These are phyloP conservation scores for Oldenlandia corymbosa DNA, from an alignment of 257 asterid species.

Conservation along the genomic window DNA sequence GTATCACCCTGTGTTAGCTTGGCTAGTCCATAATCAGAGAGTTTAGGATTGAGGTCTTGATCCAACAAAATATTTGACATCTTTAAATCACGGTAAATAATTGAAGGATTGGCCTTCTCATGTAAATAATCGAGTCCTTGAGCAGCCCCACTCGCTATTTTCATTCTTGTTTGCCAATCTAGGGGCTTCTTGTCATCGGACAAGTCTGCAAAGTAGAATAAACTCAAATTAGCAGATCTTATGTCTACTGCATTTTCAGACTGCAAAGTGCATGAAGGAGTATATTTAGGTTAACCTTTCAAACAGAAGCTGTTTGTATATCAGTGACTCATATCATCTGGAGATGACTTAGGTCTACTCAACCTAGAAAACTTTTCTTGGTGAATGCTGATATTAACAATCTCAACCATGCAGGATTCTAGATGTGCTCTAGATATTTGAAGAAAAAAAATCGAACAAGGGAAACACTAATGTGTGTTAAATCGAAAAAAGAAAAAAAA, in stretches of 20 bases:
- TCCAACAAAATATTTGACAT: constrained; percentile 63
- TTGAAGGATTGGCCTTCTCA: constrained; percentile 72
- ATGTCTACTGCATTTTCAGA: too few species aligned
- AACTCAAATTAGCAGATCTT: too few species aligned
- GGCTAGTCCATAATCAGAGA: constrained; percentile 75
- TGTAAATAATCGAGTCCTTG: constrained; percentile 78
- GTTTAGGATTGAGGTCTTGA: constrained; percentile 46
- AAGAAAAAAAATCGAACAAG: not conserved
- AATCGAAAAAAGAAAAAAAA: too few species aligned
- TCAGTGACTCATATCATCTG: too few species aligned
- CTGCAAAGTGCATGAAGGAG: too few species aligned
- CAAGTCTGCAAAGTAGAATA: constrained; percentile 35
- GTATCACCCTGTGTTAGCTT: constrained; percentile 58
- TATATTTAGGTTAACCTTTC: too few species aligned
- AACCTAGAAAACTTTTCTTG: too few species aligned
- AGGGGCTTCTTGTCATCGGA: constrained; percentile 38
- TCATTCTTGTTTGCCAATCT: constrained; percentile 72
- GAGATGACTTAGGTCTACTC: too few species aligned
- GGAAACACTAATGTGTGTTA: not conserved
- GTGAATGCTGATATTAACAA: not conserved
- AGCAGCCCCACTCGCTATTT: constrained; percentile 67
- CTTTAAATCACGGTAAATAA: constrained; percentile 70
- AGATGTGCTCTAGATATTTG: not conserved
- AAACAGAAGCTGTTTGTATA: too few species aligned
- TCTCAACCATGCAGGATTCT: not conserved